Conservation (phyloP, 129 eudicot species). For the Sambucus nigra region DNA sequence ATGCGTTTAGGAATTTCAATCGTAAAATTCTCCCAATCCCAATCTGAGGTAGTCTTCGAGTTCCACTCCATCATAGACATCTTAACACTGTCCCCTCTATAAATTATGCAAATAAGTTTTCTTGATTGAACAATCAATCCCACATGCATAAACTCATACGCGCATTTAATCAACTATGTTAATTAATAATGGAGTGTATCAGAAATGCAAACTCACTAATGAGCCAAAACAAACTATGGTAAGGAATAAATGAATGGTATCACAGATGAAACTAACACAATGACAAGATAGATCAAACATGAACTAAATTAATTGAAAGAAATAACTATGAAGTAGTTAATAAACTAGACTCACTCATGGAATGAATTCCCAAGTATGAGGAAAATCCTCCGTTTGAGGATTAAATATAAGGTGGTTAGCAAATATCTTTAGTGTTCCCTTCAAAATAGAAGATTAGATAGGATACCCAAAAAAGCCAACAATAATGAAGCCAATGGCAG, state of each 20-base stretch:
- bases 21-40: conserved; percentile 44
- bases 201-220: too few species aligned
- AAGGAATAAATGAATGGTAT: too few species aligned
- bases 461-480: conserved; percentile 34
- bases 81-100: conserved; percentile 2
- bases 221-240: too few species aligned
- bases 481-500: conserved; percentile 18
- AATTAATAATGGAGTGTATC: too few species aligned
- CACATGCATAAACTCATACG: background rate
- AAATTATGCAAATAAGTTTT: background rate
- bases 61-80: conserved; percentile 39
- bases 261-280: too few species aligned
- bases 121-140: background rate
- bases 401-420: conserved; percentile 18
- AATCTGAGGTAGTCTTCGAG: conserved; percentile 28
- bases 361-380: too few species aligned
- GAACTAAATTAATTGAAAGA: too few species aligned
- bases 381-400: conserved; percentile 18
- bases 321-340: too few species aligned
- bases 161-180: too few species aligned
- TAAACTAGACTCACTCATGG: too few species aligned
- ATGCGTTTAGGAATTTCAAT: conserved; percentile 26
- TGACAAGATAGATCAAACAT: too few species aligned
- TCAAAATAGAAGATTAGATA: conserved; percentile 29
- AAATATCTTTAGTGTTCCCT: conserved; percentile 30